phyloP scores from a whole-genome alignment of 306 rosid species.

The Fragaria vesca region DNA sequence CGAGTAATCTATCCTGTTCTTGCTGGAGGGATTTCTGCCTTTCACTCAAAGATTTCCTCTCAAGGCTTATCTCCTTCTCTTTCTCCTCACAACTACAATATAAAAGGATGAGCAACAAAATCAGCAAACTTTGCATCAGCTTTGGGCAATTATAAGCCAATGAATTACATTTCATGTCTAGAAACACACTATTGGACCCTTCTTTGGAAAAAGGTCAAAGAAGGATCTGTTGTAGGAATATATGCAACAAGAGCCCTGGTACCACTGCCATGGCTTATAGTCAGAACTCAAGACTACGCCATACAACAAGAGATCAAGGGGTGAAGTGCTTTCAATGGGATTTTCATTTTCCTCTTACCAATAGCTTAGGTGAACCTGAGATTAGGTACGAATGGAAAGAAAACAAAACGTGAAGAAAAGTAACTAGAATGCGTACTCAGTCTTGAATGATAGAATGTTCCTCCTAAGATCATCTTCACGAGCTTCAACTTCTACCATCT shows the following conservation, averaged over 20 bases:
- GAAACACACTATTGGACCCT: background rate
- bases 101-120: conserved; percentile 7
- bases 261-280: background rate
- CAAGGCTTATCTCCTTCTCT: conserved; percentile 72
- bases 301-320: background rate
- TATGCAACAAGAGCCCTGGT: background rate
- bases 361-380: background rate
- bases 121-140: conserved; percentile 10
- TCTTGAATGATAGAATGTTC: conserved; percentile 64
- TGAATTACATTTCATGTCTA: background rate
- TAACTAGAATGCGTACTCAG: conserved; percentile 54
- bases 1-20: conserved; percentile 83
- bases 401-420: background rate
- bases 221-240: background rate
- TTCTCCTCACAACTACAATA: conserved; percentile 73
- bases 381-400: background rate
- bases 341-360: background rate
- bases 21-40: conserved; percentile 77
- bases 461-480: conserved; percentile 93
- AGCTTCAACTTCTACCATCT: conserved; percentile 82
- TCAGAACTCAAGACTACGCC: background rate
- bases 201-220: background rate
- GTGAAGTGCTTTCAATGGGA: background rate
- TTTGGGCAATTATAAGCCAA: background rate
- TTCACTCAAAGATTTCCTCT: conserved; percentile 75